A percentile compares a stretch with the other conserved stretches of the same genome.
These are phyloP conservation scores for Alternaria gansuensis DNA, from an alignment of 2,329 filamentous ascomycete species.

Conservation along the genomic window DNA sequence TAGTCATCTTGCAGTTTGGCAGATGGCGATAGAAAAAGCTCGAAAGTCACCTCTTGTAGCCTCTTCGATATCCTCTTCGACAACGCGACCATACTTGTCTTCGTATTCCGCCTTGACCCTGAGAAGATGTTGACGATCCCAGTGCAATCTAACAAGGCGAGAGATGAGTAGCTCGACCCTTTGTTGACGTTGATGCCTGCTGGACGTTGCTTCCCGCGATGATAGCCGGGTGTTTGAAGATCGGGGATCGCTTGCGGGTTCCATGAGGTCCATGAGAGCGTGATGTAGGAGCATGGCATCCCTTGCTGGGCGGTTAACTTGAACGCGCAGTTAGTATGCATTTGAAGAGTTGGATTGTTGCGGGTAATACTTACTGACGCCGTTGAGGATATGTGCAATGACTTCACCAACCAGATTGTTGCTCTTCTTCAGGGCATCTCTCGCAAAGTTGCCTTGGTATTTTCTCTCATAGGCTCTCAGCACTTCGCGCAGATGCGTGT, in stretches of 20 bases:
- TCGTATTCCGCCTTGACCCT: constrained; percentile 81
- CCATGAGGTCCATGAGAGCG: constrained; percentile 71
- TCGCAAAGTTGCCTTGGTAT: constrained; percentile 82
- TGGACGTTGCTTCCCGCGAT: constrained; percentile 38
- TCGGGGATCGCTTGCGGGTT: constrained; percentile 42
- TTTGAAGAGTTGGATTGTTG: fast-evolving
- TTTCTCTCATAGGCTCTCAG: constrained; percentile 77
- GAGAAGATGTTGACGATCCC: constrained; percentile 85
- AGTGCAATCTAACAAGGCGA: constrained; percentile 87
- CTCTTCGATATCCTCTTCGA: constrained; percentile 81
- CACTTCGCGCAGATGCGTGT: constrained; percentile 82
- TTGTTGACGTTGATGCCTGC: constrained; percentile 59
- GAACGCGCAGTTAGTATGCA: not conserved
- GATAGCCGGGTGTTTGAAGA: constrained; percentile 30
- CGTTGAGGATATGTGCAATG: constrained; percentile 93
- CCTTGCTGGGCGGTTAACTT: constrained; percentile 86
- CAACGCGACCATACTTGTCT: constrained; percentile 75
- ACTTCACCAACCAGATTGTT: constrained; percentile 94
- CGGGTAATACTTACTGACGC: constrained; percentile 64
- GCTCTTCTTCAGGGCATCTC: constrained; percentile 86
- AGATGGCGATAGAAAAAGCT: constrained; percentile 74
- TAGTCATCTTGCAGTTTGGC: constrained; percentile 39
- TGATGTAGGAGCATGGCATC: constrained; percentile 92
- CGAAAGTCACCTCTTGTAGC: constrained; percentile 81
- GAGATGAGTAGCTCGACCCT: constrained; percentile 88